These are phyloP conservation scores for Pythium vanterpoolii DNA, from an alignment of 352 stramenopile species.

Conservation along the genomic window DNA sequence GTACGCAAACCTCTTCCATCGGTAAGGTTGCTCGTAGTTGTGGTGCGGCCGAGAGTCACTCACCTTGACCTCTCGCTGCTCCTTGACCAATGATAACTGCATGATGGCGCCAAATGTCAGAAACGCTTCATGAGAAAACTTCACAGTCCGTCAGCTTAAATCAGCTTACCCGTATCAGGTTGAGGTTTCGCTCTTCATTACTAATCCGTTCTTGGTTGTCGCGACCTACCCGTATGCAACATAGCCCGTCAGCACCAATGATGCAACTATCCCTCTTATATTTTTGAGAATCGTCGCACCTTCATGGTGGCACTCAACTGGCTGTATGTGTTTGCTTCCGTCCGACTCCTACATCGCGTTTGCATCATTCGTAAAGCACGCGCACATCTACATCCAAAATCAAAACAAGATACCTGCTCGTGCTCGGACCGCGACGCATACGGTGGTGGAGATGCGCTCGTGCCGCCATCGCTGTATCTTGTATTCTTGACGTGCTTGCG, in stretches of 20 bases:
- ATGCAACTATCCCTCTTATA: no score
- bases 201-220: conserved; percentile 28
- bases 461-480: conserved; percentile 20
- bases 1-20: no score
- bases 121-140: not conserved
- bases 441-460: not conserved
- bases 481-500: conserved; percentile 35
- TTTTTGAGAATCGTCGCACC: not conserved
- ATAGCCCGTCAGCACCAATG: not conserved
- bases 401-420: conserved; percentile 15
- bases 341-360: conserved; percentile 4
- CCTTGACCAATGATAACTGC: conserved; percentile 28
- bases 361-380: not conserved
- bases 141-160: not conserved
- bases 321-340: not conserved
- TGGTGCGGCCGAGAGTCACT: no score
- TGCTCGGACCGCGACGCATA: not conserved
- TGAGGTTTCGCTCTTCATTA: conserved; percentile 33
- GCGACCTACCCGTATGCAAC: not conserved
- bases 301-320: conserved; percentile 12
- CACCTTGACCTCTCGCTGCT: conserved; percentile 38
- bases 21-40: no score
- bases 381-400: no score
- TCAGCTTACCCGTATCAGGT: conserved; percentile 26
- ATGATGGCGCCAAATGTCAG: not conserved